A percentile compares a stretch with the other conserved stretches of the same genome.
These are phyloP conservation scores for Ogataea siamensis DNA, from an alignment of 805 yeast genomes.

Conservation along the genomic window DNA sequence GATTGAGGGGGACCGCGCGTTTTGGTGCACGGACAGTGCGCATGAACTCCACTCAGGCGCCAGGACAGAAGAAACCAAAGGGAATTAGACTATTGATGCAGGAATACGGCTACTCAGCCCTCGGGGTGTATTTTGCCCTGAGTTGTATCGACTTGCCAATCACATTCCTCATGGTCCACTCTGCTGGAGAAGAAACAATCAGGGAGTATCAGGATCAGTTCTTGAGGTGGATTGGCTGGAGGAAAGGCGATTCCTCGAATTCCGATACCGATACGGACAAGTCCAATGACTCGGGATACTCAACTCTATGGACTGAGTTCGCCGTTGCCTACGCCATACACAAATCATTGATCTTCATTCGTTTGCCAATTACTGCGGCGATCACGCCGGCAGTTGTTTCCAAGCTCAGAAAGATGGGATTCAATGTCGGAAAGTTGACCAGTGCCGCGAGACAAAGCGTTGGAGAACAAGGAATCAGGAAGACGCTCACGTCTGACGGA, in stretches of 20 bases:
- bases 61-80: slow-evolving; percentile 33
- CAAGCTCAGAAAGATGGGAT: slow-evolving; percentile 71
- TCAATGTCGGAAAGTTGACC: slow-evolving; percentile 60
- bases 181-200: slow-evolving; percentile 81
- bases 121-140: slow-evolving; percentile 79
- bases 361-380: slow-evolving; percentile 90
- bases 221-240: slow-evolving; percentile 60
- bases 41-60: slow-evolving; percentile 19
- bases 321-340: slow-evolving; percentile 91
- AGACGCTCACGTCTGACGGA: slow-evolving; percentile 26
- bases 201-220: slow-evolving; percentile 60
- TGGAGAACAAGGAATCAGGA: slow-evolving; percentile 27
- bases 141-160: slow-evolving; percentile 77
- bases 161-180: slow-evolving; percentile 79
- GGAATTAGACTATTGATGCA: slow-evolving; percentile 67
- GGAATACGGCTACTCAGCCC: slow-evolving; percentile 88
- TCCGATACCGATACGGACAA: slow-evolving; percentile 25
- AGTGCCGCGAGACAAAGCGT: slow-evolving; percentile 33
- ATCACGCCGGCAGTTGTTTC: slow-evolving; percentile 79
- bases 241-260: slow-evolving; percentile 16
- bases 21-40: slow-evolving; percentile 7
- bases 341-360: slow-evolving; percentile 76
- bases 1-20: background rate
- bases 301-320: slow-evolving; percentile 73
- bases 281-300: slow-evolving; percentile 19